Evolutionary conservation across 495 filamentous ascomycete genomes (phyloP), one percentile per base, ranked within the genome.

Genomic region (Neurospora pannonica): DNA sequence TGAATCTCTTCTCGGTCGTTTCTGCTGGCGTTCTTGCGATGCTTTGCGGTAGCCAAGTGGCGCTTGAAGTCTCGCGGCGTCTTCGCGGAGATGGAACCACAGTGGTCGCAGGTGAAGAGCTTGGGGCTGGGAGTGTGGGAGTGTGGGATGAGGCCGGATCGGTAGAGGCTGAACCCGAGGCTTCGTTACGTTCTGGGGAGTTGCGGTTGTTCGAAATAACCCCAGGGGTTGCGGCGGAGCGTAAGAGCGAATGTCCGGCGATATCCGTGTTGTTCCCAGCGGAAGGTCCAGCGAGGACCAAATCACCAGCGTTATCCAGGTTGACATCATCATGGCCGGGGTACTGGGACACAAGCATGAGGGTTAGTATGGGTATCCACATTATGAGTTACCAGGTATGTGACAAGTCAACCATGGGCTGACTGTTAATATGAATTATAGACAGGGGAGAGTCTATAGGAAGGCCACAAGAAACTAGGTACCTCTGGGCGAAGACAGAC

Each of bases 121-220:
- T 19, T 67, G 2, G 15, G 2, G 1, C 3, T 19, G 54, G 15
- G 6, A 67, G 15, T 19, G 1, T n/a, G n/a, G n/a, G n/a, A n/a
- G n/a, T n/a, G n/a, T 0, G 15, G 3, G 7, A 19, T 36, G 13
- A 5, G 24, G 54, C 24, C 13, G 31, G 13, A 1, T 19, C 54
- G 28, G 28, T 28, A 0, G 54, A 4, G 28, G 54, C 28, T 34
- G 28, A 62, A 17, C 5, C 7, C 5, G 1, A 34, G 5, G 2
- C 28, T 2, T 62, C 2, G 2, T 1, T 1, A 60, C 24, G 15
- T 0, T 2, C 5, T 24, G 10, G 10, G 1, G 21, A 3, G 21
- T 28, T 28, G 21, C 0, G 10, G 21, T 0, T 2, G 13, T 8
- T 31, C 28, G 15, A 17, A 62, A 1, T 1, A 0, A 0, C 11